Percentiles rank a stretch among this genome's conserved stretches.
Conservation (phyloP, 2,329 filamentous ascomycete genomes). For the Biscogniauxia sp. region DNA sequence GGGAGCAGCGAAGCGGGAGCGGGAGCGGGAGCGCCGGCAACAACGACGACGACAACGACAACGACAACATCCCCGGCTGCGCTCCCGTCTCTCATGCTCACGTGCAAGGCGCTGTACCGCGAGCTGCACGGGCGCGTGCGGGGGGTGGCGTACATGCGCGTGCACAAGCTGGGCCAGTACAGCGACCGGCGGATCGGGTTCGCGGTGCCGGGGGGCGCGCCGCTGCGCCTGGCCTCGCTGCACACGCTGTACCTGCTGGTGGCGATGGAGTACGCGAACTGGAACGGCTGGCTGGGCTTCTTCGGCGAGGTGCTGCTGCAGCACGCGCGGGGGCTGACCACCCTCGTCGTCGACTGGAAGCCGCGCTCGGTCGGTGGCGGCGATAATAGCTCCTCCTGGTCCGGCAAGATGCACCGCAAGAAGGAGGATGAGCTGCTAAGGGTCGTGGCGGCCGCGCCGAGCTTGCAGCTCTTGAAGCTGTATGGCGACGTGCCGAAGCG, state of each 20-base stretch:
- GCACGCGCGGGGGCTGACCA: constrained; percentile 15
- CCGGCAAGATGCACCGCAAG: constrained; percentile 14
- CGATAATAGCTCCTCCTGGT: constrained; percentile 9
- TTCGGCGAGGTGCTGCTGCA: constrained; percentile 21
- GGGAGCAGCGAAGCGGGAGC: constrained; percentile 1
- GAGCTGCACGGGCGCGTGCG: constrained; percentile 26
- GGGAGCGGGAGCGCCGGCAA: no score
- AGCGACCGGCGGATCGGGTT: constrained; percentile 28
- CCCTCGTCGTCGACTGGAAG: constrained; percentile 31
- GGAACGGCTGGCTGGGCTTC: constrained; percentile 32
- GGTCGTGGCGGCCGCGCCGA: constrained; percentile 12
- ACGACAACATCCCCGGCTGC: constrained; percentile 1
- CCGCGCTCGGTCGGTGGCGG: constrained; percentile 16
- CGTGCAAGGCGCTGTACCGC: constrained; percentile 19
- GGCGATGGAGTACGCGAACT: constrained; percentile 29
- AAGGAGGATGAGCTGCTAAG: constrained; percentile 28
- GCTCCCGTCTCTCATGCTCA: constrained; percentile 22
- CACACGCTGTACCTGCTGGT: constrained; percentile 26
- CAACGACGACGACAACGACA: no score
- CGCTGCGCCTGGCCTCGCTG: constrained; percentile 27
- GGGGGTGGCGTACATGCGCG: constrained; percentile 22
- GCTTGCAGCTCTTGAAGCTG: constrained; percentile 18
- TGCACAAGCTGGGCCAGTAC: constrained; percentile 22
- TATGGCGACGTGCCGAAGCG: constrained; percentile 20
- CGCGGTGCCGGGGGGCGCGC: constrained; percentile 24